Evolutionary conservation across 1,139 yeast genomes (phyloP).

Genomic region (Saccharomyces hybrid): DNA sequence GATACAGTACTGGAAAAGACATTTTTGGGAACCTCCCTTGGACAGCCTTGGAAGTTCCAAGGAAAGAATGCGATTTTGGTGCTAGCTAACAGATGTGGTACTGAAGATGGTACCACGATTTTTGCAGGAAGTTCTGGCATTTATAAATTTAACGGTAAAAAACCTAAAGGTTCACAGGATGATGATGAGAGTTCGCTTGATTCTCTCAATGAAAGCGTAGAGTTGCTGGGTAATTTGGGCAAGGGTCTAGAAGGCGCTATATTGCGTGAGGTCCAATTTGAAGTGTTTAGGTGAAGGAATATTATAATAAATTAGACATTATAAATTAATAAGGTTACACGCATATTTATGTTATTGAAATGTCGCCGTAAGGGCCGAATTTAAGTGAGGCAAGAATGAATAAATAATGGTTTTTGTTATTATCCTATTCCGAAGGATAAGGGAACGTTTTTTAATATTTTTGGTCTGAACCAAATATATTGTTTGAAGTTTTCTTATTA

Average conservation of each 20-base stretch:
- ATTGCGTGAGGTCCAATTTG: conserved; percentile 41
- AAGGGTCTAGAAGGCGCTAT: conserved; percentile 58
- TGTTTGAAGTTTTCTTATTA: not conserved
- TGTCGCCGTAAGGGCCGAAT: too few relatives aligned
- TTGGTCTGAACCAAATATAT: not conserved
- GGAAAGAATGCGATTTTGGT: conserved; percentile 20
- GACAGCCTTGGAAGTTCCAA: conserved; percentile 22
- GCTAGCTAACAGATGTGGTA: conserved; percentile 56
- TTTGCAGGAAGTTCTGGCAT: conserved; percentile 72
- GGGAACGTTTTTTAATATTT: not conserved
- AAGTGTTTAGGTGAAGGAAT: not conserved
- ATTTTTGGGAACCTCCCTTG: conserved; percentile 38
- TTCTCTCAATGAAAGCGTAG: conserved; percentile 43
- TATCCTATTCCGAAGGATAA: not conserved
- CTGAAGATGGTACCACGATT: conserved; percentile 48
- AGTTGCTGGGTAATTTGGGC: conserved; percentile 48
- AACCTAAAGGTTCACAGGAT: conserved; percentile 27
- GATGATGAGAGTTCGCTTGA: conserved; percentile 19
- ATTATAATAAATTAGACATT: not conserved
- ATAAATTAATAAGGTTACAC: not conserved
- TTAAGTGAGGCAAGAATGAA: not conserved
- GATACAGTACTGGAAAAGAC: conserved; percentile 10
- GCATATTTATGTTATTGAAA: not conserved
- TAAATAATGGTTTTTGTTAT: not conserved
- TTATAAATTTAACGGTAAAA: conserved; percentile 41